phyloP scores from a whole-genome alignment of 306 rosid genomes.

The Glycine latifolia region DNA sequence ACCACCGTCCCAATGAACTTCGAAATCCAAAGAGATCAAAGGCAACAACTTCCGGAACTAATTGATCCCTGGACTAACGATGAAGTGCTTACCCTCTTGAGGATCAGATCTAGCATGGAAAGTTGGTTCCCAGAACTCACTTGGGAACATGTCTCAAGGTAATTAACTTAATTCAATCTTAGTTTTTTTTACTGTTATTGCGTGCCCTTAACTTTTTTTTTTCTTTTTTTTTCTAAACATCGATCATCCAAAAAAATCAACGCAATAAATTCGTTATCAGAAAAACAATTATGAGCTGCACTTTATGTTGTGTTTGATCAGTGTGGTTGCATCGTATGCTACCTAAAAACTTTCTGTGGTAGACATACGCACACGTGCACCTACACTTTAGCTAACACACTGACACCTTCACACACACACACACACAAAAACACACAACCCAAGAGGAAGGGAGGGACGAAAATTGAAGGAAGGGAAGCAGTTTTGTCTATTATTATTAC shows the following conservation, averaged over 20 bases:
- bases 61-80: slow-evolving; percentile 74
- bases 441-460: slow-evolving; percentile 40
- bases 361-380: slow-evolving; percentile 59
- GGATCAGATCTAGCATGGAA: slow-evolving; percentile 89
- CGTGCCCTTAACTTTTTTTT: background rate
- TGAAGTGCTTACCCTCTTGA: slow-evolving; percentile 74
- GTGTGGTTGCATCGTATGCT: slow-evolving; percentile 27
- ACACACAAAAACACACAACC: background rate
- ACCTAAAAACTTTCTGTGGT: slow-evolving; percentile 42
- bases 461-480: slow-evolving; percentile 15
- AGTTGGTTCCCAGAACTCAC: slow-evolving; percentile 87
- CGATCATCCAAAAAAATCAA: background rate
- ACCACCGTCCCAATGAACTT: slow-evolving; percentile 43
- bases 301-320: slow-evolving; percentile 30
- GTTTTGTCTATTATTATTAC: slow-evolving; percentile 37
- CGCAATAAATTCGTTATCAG: background rate
- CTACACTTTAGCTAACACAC: slow-evolving; percentile 43
- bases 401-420: slow-evolving; percentile 42
- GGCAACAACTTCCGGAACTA: slow-evolving; percentile 29
- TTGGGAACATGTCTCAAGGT: slow-evolving; percentile 95
- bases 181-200: background rate
- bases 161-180: background rate
- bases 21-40: slow-evolving; percentile 53
- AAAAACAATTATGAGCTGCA: slow-evolving; percentile 29
- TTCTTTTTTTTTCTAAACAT: background rate